phyloP scores from a whole-genome alignment of 495 filamentous ascomycete genomes.

The Lichina pygmaea region DNA sequence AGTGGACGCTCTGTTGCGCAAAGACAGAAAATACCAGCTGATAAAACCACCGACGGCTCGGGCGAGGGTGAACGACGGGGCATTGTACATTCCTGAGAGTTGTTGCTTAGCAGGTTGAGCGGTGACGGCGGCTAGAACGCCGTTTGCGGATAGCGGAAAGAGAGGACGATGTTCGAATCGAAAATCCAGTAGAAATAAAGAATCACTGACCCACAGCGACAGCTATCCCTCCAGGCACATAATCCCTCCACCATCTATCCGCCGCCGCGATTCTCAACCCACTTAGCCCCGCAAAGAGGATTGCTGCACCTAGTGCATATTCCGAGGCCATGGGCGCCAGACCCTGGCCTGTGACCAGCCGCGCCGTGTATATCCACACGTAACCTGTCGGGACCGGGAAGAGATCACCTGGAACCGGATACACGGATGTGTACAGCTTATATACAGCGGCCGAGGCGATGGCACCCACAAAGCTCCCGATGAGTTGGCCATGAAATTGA shows the following conservation, averaged over 20 bases:
- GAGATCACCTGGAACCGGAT: constrained; percentile 58
- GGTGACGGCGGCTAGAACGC: no score
- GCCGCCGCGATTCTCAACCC: constrained; percentile 31
- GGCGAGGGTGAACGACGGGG: constrained; percentile 82
- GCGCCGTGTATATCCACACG: constrained; percentile 90
- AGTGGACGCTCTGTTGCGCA: constrained; percentile 11
- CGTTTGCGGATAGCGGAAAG: no score
- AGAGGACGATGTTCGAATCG: background rate
- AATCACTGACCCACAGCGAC: constrained; percentile 42
- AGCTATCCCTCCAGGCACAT: constrained; percentile 77
- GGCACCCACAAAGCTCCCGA: constrained; percentile 72
- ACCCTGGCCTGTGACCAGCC: constrained; percentile 81
- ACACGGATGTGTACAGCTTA: constrained; percentile 71
- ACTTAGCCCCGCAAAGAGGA: constrained; percentile 43
- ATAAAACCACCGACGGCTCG: constrained; percentile 63
- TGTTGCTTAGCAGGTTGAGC: background rate
- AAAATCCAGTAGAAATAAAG: constrained; percentile 5
- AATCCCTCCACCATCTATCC: constrained; percentile 21
- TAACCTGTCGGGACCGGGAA: constrained; percentile 89
- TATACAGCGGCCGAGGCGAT: constrained; percentile 73
- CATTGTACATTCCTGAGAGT: constrained; percentile 69
- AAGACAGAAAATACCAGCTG: constrained; percentile 51
- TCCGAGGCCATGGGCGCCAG: constrained; percentile 58
- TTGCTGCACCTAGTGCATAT: constrained; percentile 42
- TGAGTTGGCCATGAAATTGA: constrained; percentile 89